phyloP scores from a whole-genome alignment of 2,329 filamentous ascomycete species.

The Fusarium sublunatum region DNA sequence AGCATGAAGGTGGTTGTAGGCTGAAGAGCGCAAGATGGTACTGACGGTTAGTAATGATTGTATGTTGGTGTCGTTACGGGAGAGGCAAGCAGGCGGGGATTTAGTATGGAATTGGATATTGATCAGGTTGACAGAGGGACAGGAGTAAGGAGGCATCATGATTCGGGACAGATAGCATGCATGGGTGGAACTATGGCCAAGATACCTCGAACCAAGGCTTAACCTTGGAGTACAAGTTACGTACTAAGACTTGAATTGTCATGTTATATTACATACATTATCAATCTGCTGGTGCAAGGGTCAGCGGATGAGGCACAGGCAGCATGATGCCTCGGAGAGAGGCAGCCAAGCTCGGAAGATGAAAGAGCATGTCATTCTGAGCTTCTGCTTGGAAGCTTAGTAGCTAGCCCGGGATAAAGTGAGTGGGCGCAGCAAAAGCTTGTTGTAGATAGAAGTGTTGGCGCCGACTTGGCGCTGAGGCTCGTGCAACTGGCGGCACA shows the following conservation, averaged over 20 bases:
- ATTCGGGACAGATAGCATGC: constrained; percentile 33
- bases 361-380: constrained; percentile 17
- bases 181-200: constrained; percentile 33
- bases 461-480: constrained; percentile 41
- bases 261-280: neutral
- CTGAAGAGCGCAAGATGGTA: constrained; percentile 45
- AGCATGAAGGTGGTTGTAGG: constrained; percentile 89
- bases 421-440: constrained; percentile 45
- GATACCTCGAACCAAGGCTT: constrained; percentile 34
- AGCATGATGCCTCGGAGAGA: no score
- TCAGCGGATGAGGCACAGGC: neutral
- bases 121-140: constrained; percentile 13
- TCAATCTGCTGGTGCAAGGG: neutral
- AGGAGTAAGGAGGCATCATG: constrained; percentile 38
- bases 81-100: constrained; percentile 12
- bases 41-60: constrained; percentile 13
- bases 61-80: constrained; percentile 15
- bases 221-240: constrained; percentile 4
- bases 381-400: constrained; percentile 26
- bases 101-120: constrained; percentile 26
- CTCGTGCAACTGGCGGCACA: neutral
- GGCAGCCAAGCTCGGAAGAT: neutral
- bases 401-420: constrained; percentile 9
- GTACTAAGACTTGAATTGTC: constrained; percentile 3
- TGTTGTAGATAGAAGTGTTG: constrained; percentile 44